These are phyloP conservation scores for Fusarium coicis DNA, from an alignment of 2,329 filamentous ascomycete genomes.

Conservation along the genomic window DNA sequence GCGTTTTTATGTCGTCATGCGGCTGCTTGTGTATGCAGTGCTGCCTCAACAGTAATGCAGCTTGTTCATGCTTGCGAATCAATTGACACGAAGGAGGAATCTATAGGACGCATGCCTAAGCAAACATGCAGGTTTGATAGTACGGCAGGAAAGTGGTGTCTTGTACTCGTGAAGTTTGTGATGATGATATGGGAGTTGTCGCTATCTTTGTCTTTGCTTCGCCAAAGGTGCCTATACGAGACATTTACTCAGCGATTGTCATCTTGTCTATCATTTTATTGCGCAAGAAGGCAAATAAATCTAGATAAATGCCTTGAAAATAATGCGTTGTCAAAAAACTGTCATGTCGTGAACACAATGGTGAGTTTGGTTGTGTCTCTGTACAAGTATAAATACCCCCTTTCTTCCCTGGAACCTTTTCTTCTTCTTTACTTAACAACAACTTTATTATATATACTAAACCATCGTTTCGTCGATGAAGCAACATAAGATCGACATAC, in stretches of 20 bases:
- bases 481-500: not conserved
- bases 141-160: fast-evolving
- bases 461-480: not conserved
- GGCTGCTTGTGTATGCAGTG: not conserved
- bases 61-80: not conserved
- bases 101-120: fast-evolving
- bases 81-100: fast-evolving
- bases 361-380: not conserved
- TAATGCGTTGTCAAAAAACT: fast-evolving
- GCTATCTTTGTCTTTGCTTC: not conserved
- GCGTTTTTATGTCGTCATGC: not conserved
- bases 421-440: not conserved
- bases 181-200: not conserved
- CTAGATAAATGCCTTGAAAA: not conserved
- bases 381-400: not conserved
- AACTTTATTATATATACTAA: not conserved
- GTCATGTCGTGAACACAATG: too few relatives aligned
- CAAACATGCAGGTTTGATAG: not conserved
- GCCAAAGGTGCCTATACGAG: not conserved
- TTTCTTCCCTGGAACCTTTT: not conserved
- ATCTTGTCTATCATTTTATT: not conserved
- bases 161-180: not conserved
- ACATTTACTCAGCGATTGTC: not conserved
- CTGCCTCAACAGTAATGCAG: not conserved
- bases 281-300: too few relatives aligned